Percentiles rank a stretch among this genome's conserved stretches.
phyloP scores from a whole-genome alignment of 805 yeast genomes.

The Millerozyma miso region DNA sequence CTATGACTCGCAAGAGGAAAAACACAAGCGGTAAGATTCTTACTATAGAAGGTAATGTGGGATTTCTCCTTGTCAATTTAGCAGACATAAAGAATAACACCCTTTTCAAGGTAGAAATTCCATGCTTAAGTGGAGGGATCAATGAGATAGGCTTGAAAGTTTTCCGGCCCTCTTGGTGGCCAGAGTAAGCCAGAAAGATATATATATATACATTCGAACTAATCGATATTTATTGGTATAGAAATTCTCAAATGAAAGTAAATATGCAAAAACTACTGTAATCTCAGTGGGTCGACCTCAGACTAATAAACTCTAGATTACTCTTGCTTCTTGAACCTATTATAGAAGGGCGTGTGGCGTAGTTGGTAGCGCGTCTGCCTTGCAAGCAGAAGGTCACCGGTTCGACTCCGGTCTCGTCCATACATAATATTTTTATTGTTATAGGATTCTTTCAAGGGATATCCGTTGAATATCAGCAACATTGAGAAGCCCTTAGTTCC shows the following conservation, averaged over 20 bases:
- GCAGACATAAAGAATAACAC: conserved; percentile 43
- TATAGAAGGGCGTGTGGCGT: conserved; percentile 70
- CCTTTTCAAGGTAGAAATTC: conserved; percentile 27
- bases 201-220: no score
- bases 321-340: no score
- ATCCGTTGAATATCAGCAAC: no score
- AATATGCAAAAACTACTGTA: no score
- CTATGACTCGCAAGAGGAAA: conserved; percentile 29
- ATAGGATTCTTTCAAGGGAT: no score
- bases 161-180: conserved; percentile 75
- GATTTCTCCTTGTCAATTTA: conserved; percentile 56
- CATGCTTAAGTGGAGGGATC: conserved; percentile 16
- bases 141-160: conserved; percentile 45
- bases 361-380: conserved; percentile 78
- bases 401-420: conserved; percentile 74
- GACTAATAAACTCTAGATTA: no score
- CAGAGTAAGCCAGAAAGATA: conserved; percentile 26
- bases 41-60: conserved; percentile 52
- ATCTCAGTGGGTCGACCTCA: no score
- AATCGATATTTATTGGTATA: no score
- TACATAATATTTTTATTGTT: no score
- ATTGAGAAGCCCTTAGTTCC: no score
- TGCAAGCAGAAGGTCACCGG: conserved; percentile 73
- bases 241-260: no score
- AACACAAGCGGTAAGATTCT: conserved; percentile 59